Evolutionary conservation across 768 basidiomycete species (phyloP).

Genomic region (Solioccasus polychromus): DNA sequence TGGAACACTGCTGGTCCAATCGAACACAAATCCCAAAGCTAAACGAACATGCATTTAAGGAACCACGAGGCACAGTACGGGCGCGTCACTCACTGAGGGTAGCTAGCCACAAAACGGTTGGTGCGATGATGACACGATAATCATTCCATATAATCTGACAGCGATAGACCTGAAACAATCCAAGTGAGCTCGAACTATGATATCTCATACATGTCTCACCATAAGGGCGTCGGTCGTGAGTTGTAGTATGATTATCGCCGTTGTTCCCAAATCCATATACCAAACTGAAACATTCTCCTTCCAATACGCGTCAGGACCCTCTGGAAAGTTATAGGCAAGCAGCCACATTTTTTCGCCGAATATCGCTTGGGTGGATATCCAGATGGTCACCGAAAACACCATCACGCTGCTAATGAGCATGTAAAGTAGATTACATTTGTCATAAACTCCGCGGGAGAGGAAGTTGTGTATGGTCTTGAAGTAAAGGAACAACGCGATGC

Average conservation of each 20-base stretch:
- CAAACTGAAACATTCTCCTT: conserved; percentile 21
- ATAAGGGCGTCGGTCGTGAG: conserved; percentile 34
- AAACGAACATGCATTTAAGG: neutral
- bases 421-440: conserved; percentile 16
- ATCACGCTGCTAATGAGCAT: conserved; percentile 25
- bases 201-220: conserved; percentile 1
- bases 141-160: conserved; percentile 35
- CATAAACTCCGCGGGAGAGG: conserved; percentile 1
- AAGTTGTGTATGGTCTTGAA: conserved; percentile 18
- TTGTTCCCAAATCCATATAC: conserved; percentile 28
- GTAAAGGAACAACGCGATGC: conserved; percentile 24
- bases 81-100: conserved; percentile 16
- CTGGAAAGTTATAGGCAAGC: conserved; percentile 28
- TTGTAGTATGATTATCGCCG: conserved; percentile 27
- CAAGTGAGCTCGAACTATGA: conserved; percentile 1
- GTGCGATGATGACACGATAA: conserved; percentile 8
- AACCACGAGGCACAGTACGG: neutral
- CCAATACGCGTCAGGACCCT: conserved; percentile 35
- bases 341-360: conserved; percentile 38
- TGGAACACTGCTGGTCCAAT: conserved; percentile 12
- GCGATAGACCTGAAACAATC: conserved; percentile 36
- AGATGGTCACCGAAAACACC: conserved; percentile 30
- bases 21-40: conserved; percentile 20
- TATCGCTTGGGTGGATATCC: conserved; percentile 16
- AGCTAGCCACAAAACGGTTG: conserved; percentile 21